phyloP scores from a whole-genome alignment of 1,284 basidiomycete species.

The Filobasidium uniguttulatum region DNA sequence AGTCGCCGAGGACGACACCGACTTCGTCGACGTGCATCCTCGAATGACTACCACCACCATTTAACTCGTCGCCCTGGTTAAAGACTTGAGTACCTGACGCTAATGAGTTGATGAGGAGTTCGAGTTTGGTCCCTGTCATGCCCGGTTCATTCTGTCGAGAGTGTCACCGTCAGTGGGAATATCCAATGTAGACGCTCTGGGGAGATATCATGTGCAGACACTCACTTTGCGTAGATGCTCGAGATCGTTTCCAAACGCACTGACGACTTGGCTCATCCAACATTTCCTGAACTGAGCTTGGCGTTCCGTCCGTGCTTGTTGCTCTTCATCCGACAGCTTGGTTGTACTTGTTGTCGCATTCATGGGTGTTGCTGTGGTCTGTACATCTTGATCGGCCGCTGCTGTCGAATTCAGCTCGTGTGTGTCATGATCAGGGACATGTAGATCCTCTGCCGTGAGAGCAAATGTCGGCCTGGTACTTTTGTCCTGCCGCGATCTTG shows the following conservation, averaged over 20 bases:
- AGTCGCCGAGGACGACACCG: neutral
- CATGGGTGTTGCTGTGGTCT: too few relatives aligned
- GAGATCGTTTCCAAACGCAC: conserved; percentile 15
- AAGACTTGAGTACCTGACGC: conserved; percentile 4
- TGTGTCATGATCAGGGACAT: neutral
- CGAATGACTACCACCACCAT: too few relatives aligned
- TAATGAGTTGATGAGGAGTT: conserved; percentile 13
- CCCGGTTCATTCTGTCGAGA: conserved; percentile 12
- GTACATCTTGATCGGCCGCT: too few relatives aligned
- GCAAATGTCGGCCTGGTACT: conserved; percentile 4
- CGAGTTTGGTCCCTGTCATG: conserved; percentile 10
- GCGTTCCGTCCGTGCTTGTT: conserved; percentile 15
- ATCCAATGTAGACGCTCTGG: too few relatives aligned
- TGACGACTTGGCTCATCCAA: conserved; percentile 16
- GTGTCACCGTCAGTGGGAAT: neutral
- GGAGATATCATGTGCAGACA: too few relatives aligned
- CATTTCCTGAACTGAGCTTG: conserved; percentile 12
- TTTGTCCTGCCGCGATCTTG: conserved; percentile 3
- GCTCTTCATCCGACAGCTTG: conserved; percentile 7
- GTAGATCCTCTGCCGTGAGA: neutral
- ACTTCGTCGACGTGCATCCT: neutral
- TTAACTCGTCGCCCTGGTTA: neutral
- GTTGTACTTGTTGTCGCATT: too few relatives aligned
- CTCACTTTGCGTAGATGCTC: conserved; percentile 15
- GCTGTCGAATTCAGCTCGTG: too few relatives aligned